Evolutionary conservation across 305 asterid genomes (phyloP), one percentile per base, ranked within the genome.

Genomic region (Fraxinus ornus): DNA sequence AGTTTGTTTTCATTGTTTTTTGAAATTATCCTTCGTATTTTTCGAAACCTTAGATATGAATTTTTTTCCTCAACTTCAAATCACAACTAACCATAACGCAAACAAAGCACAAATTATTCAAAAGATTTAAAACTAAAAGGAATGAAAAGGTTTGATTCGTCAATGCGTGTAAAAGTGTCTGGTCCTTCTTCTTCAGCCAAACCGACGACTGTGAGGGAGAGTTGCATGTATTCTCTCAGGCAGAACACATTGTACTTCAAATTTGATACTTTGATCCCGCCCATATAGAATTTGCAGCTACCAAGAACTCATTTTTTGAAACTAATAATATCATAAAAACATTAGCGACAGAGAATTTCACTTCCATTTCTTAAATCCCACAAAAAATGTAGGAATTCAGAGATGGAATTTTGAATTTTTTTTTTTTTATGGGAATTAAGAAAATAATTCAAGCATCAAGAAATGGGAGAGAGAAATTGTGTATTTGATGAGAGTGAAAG

Each of bases 211-310:
- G 83, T 1, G 95, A 89, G 6, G 92, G 90, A 77, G 90, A 81
- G 93, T 44, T 73, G 89, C 97, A 94, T 1, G 98, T 97, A 85
- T 91, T 94, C 90, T 95, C 98, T 70, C 97, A 95, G 0, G 94
- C 93, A 0, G 95, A 84, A 88, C 97, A 95, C 97, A 94, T 92
- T 82, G 97, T 93, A 87, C 98, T 91, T 85, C 92, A 94, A 83
- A 92, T 89, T 26, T 91, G 88, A 91, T 91, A 94, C 86, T 92
- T 95, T 1, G 98, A 94, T 86, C 98, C 98, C 28, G 81, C 91
- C 98, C 97, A 92, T 57, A 89, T 72, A 17, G 78, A 30, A 41
- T 44, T 81, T 30, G 90, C 86, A 70, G 2, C 22, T 13, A 12
- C 85, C 39, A 77, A 13, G 77, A 49, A 41, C 15, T 24, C 78